Base-by-base conservation (phyloP, 148 eudicot species). In the Arctostaphylos glauca region DNA sequence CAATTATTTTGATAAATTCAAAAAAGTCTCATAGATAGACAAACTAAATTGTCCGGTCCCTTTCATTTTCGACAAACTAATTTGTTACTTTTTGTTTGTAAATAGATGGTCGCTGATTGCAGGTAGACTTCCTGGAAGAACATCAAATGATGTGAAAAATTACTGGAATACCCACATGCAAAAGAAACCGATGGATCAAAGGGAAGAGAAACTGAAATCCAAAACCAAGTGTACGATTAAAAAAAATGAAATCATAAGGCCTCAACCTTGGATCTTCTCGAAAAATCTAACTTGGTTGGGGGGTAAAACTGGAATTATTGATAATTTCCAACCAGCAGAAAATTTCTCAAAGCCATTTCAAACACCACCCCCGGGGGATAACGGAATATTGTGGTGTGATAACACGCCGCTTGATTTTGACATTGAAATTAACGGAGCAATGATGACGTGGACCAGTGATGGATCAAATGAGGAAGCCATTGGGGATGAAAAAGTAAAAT, bases 41-140 rank as follows among this genome's bases (percentile, higher is more conserved):
- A 31, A 1, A 31, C 1, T 0, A 31, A 31, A 31, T 0, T 31
- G 38, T 31, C 38, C 38, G 38, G 38, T 13, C 38, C 12, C 12
- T 60, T 60, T 58, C 67, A 7, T n/a, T 19, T 8, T 60, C 25
- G 23, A 12, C 8, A 23, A 52, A 31, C 21, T 81, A 71, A 71
- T 41, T 12, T 15, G 25, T 50, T n/a, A 15, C 4, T 54, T 15
- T 25, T 31, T 21, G 5, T 44, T 8, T 19, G 18, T 14, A 52
- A 66, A 80, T 54, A 81, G 83, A 72, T 81, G 83, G 83, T 81
- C 83, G 0, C 15, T 81, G 38, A 81, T 81, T 47, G 78, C 83
- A 1, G 83, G 83, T 19, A 71, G 83, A 72, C 83, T 81, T 54
- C 49, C 77, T 0, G 83, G 83, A 81, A 53, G 83, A 73, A 81